These are phyloP conservation scores for Coprinopsis sp. DNA, from an alignment of 768 basidiomycete species.

Conservation along the genomic window DNA sequence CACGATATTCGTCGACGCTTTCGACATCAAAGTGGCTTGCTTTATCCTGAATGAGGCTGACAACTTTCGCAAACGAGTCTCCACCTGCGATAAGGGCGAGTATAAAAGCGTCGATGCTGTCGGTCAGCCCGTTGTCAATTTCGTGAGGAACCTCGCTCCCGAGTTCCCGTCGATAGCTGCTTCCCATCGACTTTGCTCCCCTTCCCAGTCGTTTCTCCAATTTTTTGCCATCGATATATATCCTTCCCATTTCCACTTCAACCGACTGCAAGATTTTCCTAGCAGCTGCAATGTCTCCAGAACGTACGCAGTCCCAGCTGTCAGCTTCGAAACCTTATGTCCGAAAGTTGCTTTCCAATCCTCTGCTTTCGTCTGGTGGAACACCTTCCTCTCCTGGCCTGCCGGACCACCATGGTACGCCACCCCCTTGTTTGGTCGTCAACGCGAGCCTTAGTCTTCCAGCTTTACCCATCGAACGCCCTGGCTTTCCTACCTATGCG, in stretches of 20 bases:
- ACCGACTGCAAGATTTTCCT: slow-evolving; percentile 2
- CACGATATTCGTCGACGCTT: too few species aligned
- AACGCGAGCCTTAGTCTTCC: not conserved
- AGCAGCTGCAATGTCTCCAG: slow-evolving; percentile 9
- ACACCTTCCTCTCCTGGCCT: not conserved
- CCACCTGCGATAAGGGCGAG: too few species aligned
- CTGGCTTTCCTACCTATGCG: slow-evolving; percentile 58
- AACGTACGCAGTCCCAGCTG: slow-evolving; percentile 5
- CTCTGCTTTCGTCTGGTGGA: too few species aligned
- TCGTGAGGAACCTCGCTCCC: too few species aligned
- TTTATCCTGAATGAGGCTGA: too few species aligned
- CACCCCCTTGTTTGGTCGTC: not conserved
- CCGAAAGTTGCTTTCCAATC: not conserved
- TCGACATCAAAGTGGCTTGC: too few species aligned
- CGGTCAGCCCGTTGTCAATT: too few species aligned
- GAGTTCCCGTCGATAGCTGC: too few species aligned
- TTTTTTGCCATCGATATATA: slow-evolving; percentile 1
- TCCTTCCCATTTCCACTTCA: not conserved
- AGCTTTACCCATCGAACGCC: slow-evolving; percentile 15
- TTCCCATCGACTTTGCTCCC: too few species aligned
- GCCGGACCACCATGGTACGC: not conserved
- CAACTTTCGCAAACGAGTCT: too few species aligned
- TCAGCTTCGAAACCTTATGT: slow-evolving; percentile 10
- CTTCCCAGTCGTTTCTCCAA: slow-evolving; percentile 5
- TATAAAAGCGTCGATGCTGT: too few species aligned